Percentiles rank a stretch among this genome's conserved stretches.
These are phyloP conservation scores for Phialophora verrucosa DNA, from an alignment of 2,329 filamentous ascomycete species.

Conservation along the genomic window DNA sequence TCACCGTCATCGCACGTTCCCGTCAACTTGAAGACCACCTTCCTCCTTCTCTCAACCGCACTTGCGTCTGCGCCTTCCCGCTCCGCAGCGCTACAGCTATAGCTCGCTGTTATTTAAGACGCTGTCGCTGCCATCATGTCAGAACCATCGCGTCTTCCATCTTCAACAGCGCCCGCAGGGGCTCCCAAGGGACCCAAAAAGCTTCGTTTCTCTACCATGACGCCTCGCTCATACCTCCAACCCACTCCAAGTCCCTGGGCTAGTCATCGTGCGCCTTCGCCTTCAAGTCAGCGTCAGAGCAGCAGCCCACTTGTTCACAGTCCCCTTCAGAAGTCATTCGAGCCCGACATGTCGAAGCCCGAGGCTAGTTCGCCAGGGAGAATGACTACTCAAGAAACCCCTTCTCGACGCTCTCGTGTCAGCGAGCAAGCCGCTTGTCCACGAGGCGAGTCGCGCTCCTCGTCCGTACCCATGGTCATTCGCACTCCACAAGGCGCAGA, in stretches of 20 bases:
- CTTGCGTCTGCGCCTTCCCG: conserved; percentile 12
- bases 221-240: conserved; percentile 5
- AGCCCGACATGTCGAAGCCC: conserved; percentile 20
- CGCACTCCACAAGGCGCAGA: conserved; percentile 14
- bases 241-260: neutral
- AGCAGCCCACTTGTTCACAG: conserved; percentile 30
- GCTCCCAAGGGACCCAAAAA: conserved; percentile 20
- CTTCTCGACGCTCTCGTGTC: conserved; percentile 24
- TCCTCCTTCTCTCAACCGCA: neutral
- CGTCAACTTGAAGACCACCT: conserved; percentile 4
- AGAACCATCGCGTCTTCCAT: conserved; percentile 7
- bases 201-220: conserved; percentile 21
- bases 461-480: conserved; percentile 29
- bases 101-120: neutral
- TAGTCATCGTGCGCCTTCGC: conserved; percentile 8
- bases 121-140: conserved; percentile 16
- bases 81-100: conserved; percentile 6
- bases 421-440: conserved; percentile 11
- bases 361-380: conserved; percentile 15
- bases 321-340: conserved; percentile 32
- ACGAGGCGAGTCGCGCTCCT: conserved; percentile 31
- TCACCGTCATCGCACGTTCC: conserved; percentile 6
- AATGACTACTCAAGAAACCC: conserved; percentile 15
- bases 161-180: conserved; percentile 14
- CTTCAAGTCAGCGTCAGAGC: conserved; percentile 21